Evolutionary conservation across 2,329 filamentous ascomycete species (phyloP), one percentile per base, ranked within the genome.

Genomic region (Aspergillus clavatus): DNA sequence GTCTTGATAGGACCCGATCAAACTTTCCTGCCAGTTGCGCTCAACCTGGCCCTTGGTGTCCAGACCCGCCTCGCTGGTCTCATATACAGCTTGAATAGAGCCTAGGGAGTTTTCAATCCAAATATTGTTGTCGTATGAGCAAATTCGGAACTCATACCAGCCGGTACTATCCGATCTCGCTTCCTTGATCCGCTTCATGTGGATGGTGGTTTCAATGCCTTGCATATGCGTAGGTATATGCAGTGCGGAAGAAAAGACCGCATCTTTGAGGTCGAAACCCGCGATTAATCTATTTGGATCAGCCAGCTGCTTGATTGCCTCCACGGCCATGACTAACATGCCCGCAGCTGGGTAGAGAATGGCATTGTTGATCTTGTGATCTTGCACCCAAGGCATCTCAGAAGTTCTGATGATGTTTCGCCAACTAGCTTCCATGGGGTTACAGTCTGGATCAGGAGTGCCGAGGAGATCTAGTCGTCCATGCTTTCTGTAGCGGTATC

Each of bases 381-480:
- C 70, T 1, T 59, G 54, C 1, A 77, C 48, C 76, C 76, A 78
- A 1, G 54, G 53, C 22, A 47, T 31, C 11, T 57, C 51, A 0
- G 37, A 43, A 0, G 71, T 42, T 0, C 65, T 62, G 7, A 76
- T 59, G 14, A 72, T 58, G 40, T 72, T 71, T 7, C 73, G 62
- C 75, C 75, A 78, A 26, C 41, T 51, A 0, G 63, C 55, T 35
- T 58, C 57, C 10, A 50, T 37, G 4, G 50, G 50, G 12, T 54
- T 56, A 29, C 43, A 54, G n/a, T 58, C 45, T 5, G 33, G 23
- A 5, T 33, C 38, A 4, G 45, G 55, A 0, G 43, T 26, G 3
- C 58, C 58, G 3, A 58, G 37, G 8, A 58, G 36, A 28, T 54
- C 49, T 19, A 40, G 38, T 5, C 51, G 31, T 1, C 24, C 22